Evolutionary conservation across 768 basidiomycete species (phyloP).

Genomic region (Boletus speciosus): DNA sequence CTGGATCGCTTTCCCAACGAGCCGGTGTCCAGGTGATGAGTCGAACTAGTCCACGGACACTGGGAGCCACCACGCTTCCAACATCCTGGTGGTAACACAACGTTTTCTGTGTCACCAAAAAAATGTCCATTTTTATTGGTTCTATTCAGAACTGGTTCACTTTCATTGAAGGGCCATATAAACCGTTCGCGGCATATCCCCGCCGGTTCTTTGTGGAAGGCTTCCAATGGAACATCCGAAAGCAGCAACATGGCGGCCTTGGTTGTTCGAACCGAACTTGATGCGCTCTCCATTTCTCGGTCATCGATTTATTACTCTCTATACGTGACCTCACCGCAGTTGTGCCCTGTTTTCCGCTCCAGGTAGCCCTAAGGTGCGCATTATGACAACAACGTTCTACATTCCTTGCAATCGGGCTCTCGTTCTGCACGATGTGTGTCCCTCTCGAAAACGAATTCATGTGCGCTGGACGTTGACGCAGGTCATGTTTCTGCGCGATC

Average conservation of each 20-base stretch:
- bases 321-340: slow-evolving; percentile 9
- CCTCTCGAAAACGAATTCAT: background rate
- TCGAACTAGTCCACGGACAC: background rate
- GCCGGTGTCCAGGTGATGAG: background rate
- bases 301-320: background rate
- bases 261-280: background rate
- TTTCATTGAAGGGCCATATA: background rate
- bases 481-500: background rate
- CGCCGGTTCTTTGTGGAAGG: slow-evolving; percentile 14
- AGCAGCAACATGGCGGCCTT: slow-evolving; percentile 6
- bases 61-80: slow-evolving; percentile 9
- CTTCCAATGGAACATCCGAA: slow-evolving; percentile 22
- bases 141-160: slow-evolving; percentile 6
- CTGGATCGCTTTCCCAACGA: background rate
- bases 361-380: background rate
- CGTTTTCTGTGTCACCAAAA: background rate
- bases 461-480: background rate
- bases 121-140: background rate
- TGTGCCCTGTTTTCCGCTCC: background rate
- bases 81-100: background rate
- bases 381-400: background rate
- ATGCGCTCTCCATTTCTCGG: background rate
- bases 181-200: slow-evolving; percentile 8
- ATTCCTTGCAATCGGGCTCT: background rate
- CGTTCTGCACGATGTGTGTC: background rate